Percentiles rank a stretch among this genome's conserved stretches.
These are phyloP conservation scores for Erucastrum elatum DNA, from an alignment of 345 rosid species.

Conservation along the genomic window DNA sequence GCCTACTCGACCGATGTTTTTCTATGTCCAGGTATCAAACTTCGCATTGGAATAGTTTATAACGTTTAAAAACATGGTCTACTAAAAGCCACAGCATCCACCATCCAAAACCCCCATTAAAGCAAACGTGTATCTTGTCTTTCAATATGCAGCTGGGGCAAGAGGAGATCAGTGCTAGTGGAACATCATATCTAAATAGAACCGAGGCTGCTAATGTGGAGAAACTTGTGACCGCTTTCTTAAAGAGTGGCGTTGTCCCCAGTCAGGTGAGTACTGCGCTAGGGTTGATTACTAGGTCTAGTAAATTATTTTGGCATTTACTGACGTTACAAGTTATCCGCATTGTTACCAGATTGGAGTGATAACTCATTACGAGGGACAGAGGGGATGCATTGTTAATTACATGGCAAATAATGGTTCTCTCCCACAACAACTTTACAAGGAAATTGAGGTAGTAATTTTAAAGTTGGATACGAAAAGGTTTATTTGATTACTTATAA, in stretches of 20 bases:
- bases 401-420: conserved; percentile 99
- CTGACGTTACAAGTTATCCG: conserved; percentile 2
- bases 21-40: conserved; percentile 84
- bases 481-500: conserved; percentile 10
- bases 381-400: conserved; percentile 95
- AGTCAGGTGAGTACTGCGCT: conserved; percentile 61
- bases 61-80: background rate
- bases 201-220: conserved; percentile 99
- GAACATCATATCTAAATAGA: conserved; percentile 95
- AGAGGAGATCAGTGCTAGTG: conserved; percentile 99
- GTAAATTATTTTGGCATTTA: conserved; percentile 1
- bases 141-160: conserved; percentile 80
- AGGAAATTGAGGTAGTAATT: conserved; percentile 85
- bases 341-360: conserved; percentile 75
- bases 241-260: conserved; percentile 97
- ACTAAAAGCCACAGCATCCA: background rate
- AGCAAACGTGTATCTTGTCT: background rate
- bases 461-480: background rate
- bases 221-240: conserved; percentile 95
- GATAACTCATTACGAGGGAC: conserved; percentile 98
- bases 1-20: conserved; percentile 97
- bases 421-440: conserved; percentile 95
- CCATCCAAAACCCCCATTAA: background rate
- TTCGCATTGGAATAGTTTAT: background rate
- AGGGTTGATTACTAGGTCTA: conserved; percentile 2